Conservation (phyloP, 768 basidiomycete genomes). For the Leccinum subtestaceum region DNA sequence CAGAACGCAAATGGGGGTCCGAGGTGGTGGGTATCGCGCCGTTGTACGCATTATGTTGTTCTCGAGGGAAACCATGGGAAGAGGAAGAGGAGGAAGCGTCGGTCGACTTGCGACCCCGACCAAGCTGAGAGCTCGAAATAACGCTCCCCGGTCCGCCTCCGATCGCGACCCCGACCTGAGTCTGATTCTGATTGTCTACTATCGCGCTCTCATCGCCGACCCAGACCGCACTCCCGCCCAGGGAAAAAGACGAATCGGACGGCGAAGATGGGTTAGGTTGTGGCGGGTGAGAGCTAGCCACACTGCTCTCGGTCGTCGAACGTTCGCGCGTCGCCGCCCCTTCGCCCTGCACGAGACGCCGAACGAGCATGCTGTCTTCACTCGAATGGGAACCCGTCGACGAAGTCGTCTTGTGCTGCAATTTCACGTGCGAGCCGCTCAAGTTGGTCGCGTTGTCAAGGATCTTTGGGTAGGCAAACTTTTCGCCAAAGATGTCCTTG, state of each 20-base stretch:
- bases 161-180: conserved; percentile 33
- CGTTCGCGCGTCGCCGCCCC: conserved; percentile 40
- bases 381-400: conserved; percentile 65
- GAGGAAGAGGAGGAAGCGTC: conserved; percentile 69
- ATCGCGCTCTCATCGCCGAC: conserved; percentile 70
- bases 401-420: conserved; percentile 45
- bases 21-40: conserved; percentile 40
- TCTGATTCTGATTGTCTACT: conserved; percentile 33
- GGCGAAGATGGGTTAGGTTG: conserved; percentile 49
- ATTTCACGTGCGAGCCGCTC: conserved; percentile 23
- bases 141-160: conserved; percentile 49
- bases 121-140: conserved; percentile 43
- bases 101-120: conserved; percentile 59
- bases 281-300: conserved; percentile 29
- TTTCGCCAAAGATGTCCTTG: conserved; percentile 89
- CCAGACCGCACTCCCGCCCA: conserved; percentile 83
- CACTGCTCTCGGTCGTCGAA: conserved; percentile 40
- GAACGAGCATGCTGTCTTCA: conserved; percentile 63
- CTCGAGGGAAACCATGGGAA: conserved; percentile 49
- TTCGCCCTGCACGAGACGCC: conserved; percentile 22
- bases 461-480: conserved; percentile 46
- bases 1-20: conserved; percentile 48
- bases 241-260: conserved; percentile 69
- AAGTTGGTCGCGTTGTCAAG: conserved; percentile 9
- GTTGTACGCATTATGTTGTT: conserved; percentile 35